Evolutionary conservation across 2,329 filamentous ascomycete genomes (phyloP).

Genomic region (Penicillium sp.): DNA sequence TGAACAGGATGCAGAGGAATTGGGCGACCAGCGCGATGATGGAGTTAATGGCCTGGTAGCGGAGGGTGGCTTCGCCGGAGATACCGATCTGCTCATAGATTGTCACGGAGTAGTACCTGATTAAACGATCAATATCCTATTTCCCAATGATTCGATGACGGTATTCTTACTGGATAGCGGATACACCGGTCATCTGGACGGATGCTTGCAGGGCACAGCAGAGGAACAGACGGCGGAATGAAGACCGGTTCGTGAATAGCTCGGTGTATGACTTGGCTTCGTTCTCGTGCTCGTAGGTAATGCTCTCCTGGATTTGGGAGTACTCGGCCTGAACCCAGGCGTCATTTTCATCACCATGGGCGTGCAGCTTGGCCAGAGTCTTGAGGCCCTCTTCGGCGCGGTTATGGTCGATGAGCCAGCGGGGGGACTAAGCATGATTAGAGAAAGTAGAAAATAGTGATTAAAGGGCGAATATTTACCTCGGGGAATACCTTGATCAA

Average conservation of each 20-base stretch:
- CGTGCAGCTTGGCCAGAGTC: conserved; percentile 68
- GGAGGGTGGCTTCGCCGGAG: conserved; percentile 61
- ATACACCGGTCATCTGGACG: conserved; percentile 74
- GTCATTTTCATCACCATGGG: conserved; percentile 65
- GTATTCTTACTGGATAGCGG: conserved; percentile 60
- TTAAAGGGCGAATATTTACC: conserved; percentile 17
- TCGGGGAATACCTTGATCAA: conserved; percentile 75
- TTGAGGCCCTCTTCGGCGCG: conserved; percentile 63
- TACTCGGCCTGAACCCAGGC: conserved; percentile 72
- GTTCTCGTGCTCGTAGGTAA: conserved; percentile 66
- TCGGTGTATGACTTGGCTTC: conserved; percentile 70
- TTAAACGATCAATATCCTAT: not conserved
- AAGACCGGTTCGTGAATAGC: conserved; percentile 64
- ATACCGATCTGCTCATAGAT: conserved; percentile 73
- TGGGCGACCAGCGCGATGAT: conserved; percentile 69
- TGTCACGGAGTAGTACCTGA: conserved; percentile 62
- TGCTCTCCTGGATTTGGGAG: conserved; percentile 66
- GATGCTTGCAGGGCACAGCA: conserved; percentile 68
- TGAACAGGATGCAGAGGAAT: conserved; percentile 62
- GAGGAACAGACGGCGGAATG: conserved; percentile 70
- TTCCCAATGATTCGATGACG: not conserved
- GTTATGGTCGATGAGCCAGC: conserved; percentile 75
- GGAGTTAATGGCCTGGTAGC: conserved; percentile 74
- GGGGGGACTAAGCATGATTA: conserved; percentile 46
- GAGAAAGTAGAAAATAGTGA: not conserved